Conservation (phyloP, 768 basidiomycete species). For the Galerina marginata region DNA sequence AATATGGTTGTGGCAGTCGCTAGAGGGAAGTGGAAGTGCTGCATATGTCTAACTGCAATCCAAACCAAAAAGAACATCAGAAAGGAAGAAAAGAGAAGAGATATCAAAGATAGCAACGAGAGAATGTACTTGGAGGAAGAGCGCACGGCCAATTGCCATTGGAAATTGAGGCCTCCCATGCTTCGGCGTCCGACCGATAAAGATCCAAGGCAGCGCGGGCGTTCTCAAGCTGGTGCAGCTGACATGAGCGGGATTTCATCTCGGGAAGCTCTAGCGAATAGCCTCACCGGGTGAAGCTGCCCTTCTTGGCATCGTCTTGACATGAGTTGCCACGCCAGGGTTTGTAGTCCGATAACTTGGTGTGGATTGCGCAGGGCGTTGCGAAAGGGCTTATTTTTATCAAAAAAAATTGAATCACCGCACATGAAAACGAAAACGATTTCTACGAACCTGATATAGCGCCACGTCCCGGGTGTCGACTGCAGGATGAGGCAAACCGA, state of each 20-base stretch:
- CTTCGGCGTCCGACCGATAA: constrained; percentile 58
- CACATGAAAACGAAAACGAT: constrained; percentile 7
- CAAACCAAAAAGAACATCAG: constrained; percentile 2
- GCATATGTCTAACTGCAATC: not conserved
- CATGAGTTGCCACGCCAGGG: constrained; percentile 85
- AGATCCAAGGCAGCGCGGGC: constrained; percentile 65
- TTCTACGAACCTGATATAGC: constrained; percentile 58
- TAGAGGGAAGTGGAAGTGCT: not conserved
- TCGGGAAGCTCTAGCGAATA: constrained; percentile 12
- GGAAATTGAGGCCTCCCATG: constrained; percentile 70
- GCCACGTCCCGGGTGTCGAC: constrained; percentile 82
- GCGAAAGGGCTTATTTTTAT: constrained; percentile 63
- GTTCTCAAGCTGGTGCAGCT: constrained; percentile 67
- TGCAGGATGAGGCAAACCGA: constrained; percentile 82
- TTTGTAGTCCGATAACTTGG: constrained; percentile 75
- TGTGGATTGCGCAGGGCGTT: constrained; percentile 70
- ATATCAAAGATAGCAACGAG: constrained; percentile 71
- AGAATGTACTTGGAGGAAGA: constrained; percentile 80
- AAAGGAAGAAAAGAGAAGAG: constrained; percentile 14
- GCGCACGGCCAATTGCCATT: constrained; percentile 75
- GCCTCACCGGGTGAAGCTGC: constrained; percentile 70
- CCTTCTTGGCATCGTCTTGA: constrained; percentile 76
- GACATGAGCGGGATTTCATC: constrained; percentile 16
- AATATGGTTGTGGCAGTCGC: not conserved
- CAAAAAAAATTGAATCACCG: constrained; percentile 10